A percentile compares a stretch with the other conserved stretches of the same genome.
Evolutionary conservation across 2,329 filamentous ascomycete species (phyloP).

Genomic region (Trichoderma sp.): DNA sequence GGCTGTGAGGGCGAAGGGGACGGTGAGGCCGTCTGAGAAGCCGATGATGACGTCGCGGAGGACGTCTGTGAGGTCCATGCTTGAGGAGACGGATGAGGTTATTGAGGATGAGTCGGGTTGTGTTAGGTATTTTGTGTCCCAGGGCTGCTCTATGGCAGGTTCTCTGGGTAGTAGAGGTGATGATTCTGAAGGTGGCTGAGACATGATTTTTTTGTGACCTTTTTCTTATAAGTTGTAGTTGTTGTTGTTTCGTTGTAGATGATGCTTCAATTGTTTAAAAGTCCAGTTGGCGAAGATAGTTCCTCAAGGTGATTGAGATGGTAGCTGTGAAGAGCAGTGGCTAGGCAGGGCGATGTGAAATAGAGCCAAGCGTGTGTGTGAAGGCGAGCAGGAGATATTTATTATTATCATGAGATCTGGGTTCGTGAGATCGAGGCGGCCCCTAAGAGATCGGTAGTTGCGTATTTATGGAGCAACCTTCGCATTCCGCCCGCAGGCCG

Average conservation of each 20-base stretch:
- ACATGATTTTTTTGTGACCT: slow-evolving; percentile 26
- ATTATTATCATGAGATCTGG: slow-evolving; percentile 9
- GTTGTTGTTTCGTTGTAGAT: not conserved
- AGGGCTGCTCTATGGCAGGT: slow-evolving; percentile 31
- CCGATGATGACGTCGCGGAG: slow-evolving; percentile 70
- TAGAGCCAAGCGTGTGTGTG: not conserved
- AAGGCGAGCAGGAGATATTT: slow-evolving; percentile 11
- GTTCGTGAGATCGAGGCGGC: slow-evolving; percentile 2
- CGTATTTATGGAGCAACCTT: not conserved
- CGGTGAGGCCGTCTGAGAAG: slow-evolving; percentile 74
- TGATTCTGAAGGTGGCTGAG: slow-evolving; percentile 28
- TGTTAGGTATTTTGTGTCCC: slow-evolving; percentile 27
- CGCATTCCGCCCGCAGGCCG: not conserved
- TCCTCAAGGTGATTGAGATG: not conserved
- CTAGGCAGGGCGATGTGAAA: not conserved
- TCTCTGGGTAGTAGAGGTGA: slow-evolving; percentile 36
- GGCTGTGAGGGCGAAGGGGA: slow-evolving; percentile 75
- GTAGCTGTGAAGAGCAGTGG: not conserved
- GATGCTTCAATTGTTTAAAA: not conserved
- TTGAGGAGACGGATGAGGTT: slow-evolving; percentile 24
- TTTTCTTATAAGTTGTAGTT: not conserved
- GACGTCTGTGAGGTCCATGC: slow-evolving; percentile 42
- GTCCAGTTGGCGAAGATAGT: not conserved
- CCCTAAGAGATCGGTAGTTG: not conserved
- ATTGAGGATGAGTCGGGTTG: slow-evolving; percentile 24